Conservation (phyloP, 1,139 yeast species). For the Hyphopichia fennica region DNA sequence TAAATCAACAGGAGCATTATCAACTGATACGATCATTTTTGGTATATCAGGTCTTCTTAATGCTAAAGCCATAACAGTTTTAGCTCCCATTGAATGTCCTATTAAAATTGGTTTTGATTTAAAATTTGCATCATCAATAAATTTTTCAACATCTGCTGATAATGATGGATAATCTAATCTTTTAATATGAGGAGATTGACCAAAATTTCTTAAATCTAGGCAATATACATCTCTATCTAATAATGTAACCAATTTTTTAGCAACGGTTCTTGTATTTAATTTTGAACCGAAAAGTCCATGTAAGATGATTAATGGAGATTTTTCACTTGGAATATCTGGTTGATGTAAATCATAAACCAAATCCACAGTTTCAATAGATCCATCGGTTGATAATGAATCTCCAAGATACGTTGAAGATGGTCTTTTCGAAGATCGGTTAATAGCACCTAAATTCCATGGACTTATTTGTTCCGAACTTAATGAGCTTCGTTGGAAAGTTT, state of each 20-base stretch:
- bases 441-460: conserved; percentile 1
- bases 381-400: conserved; percentile 22
- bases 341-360: conserved; percentile 30
- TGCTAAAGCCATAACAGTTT: conserved; percentile 86
- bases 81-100: conserved; percentile 98
- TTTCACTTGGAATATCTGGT: conserved; percentile 18
- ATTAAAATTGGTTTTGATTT: conserved; percentile 58
- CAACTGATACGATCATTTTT: conserved; percentile 71
- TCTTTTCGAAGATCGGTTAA: background rate
- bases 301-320: conserved; percentile 65
- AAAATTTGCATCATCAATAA: conserved; percentile 52
- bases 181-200: conserved; percentile 74
- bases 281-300: conserved; percentile 92
- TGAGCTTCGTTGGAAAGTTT: background rate
- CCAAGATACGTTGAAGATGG: conserved; percentile 17
- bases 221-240: conserved; percentile 59
- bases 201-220: conserved; percentile 86
- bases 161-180: conserved; percentile 78
- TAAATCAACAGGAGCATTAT: conserved; percentile 81
- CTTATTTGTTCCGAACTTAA: background rate
- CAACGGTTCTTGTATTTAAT: conserved; percentile 74
- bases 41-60: conserved; percentile 67
- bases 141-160: conserved; percentile 80
- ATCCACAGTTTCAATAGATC: conserved; percentile 28
- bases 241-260: conserved; percentile 44